Conservation (phyloP, 163 green algal species). For the Chlorella variabilis region DNA sequence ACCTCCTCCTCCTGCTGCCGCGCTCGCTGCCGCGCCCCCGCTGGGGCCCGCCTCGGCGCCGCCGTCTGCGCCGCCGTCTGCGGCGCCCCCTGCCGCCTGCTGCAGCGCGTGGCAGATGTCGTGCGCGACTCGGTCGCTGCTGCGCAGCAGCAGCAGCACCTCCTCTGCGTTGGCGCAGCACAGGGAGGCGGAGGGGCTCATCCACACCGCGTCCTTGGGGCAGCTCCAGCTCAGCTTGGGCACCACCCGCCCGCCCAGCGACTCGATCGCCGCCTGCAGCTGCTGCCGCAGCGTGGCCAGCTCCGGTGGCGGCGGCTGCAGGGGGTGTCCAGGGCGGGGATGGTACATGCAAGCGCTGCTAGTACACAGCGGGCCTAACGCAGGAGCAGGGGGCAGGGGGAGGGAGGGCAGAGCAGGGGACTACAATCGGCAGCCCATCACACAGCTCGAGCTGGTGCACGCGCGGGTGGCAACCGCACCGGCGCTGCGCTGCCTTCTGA, state of each 20-base stretch:
- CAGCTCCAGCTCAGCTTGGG: slow-evolving; percentile 96
- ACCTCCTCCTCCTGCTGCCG: not conserved
- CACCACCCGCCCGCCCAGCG: slow-evolving; percentile 81
- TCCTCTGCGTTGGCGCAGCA: slow-evolving; percentile 83
- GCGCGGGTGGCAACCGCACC: too few relatives aligned
- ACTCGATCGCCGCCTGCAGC: slow-evolving; percentile 50
- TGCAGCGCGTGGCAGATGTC: slow-evolving; percentile 75
- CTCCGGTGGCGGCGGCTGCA: slow-evolving; percentile 25
- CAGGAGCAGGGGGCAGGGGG: not conserved
- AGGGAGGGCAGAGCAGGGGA: too few relatives aligned
- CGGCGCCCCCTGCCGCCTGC: not conserved
- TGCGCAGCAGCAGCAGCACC: slow-evolving; percentile 93
- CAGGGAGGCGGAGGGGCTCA: slow-evolving; percentile 67
- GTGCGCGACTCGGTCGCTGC: slow-evolving; percentile 87
- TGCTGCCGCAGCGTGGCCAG: slow-evolving; percentile 10
- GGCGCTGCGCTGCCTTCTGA: not conserved
- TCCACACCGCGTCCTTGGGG: slow-evolving; percentile 91
- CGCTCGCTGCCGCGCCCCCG: too few relatives aligned
- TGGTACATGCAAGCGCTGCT: too few relatives aligned
- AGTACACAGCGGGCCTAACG: not conserved
- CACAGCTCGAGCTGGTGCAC: too few relatives aligned
- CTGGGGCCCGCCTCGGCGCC: too few relatives aligned
- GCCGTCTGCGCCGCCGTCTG: not conserved
- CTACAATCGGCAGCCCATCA: too few relatives aligned
- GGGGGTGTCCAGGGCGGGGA: too few relatives aligned